Evolutionary conservation across 345 rosid species (phyloP), one percentile per base, ranked within the genome.

Genomic region (Salix purpurea): DNA sequence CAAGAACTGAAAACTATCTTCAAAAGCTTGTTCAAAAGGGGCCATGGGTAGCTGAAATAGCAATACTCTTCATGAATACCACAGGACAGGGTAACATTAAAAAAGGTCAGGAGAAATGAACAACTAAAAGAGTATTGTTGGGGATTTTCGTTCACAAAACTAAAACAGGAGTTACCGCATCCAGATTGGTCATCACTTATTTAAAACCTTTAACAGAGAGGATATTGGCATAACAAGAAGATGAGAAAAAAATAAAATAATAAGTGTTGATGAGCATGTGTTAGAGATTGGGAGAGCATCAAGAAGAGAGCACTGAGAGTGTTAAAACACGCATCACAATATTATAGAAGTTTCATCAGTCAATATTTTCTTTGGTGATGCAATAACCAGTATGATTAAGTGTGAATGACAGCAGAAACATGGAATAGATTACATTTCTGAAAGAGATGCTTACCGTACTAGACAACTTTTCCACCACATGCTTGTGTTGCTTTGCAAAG

Each of bases 401-500:
- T 19, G 62, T 19, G 42, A 39, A n/a, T 37, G 69, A 68, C 67
- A 64, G 21, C 26, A 30, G n/a, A 37, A 54, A 30, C 26, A 60
- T 52, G 44, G 44, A 46, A 13, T 21, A 28, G 48, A 42, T 46
- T n/a, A 18, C 12, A 34, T 34, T 24, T 58, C 13, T 30, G 65
- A 32, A 18, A 75, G 19, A 61, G 6, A 26, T 64, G 71, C 86
- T 81, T 67, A 89, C 92, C 14, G 70, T 71, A 46, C 44, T 65
- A n/a, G 68, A 70, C 67, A 80, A 32, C 58, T 65, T 81, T 62
- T 81, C 84, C 44, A 65, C 72, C 0, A 83, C 70, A 40, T 70
- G 81, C 66, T 74, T 75, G 76, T 87, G 91, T 78, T 91, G 90
- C 86, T 89, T 90, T 18, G 84, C 87, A 79, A 90, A 96, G 24